Base-by-base conservation (phyloP, 305 asterid species). In the Petunia hybrid region DNA sequence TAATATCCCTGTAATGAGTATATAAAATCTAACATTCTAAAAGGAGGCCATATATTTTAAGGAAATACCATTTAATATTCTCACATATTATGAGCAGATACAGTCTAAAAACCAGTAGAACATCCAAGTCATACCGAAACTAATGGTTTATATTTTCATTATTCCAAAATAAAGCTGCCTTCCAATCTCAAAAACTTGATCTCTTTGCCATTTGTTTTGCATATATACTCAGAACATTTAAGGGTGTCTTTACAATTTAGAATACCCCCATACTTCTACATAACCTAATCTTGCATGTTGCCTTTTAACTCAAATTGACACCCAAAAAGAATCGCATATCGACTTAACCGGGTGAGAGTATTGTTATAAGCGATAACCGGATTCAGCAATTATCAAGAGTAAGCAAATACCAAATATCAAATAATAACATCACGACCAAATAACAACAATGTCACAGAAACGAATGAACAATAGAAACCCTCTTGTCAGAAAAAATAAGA, bases 341-440 rank as follows among this genome's bases (percentile, higher is more conserved):
- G 2, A 13, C 40, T 51, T 22, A 73, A 73, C 8, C 2, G 45
- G 35, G 36, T 6, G 38, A 73, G 36, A 73, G 13, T 51, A 73
- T 36, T 36, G 46, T 36, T 22, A 73, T 51, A 56, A 73, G 63
- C 36, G 46, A 38, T 36, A 36, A 13, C 46, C 46, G 1, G 78
- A 51, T 73, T 62, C 64, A 73, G 63, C 43, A 74, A 51, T 53
- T 43, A 74, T 74, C 48, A 74, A 51, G 46, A 53, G 78, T 53
- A 51, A 7, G 9, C 7, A 6, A 74, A 9, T 22, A 69, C 4
- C 16, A 22, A 69, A 38, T 38, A 74, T 51, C 64, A 74, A 51
- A 74, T 6, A 36, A 12, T 6, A 74, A 46, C 48, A 74, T 74
- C 78, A 51, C 51, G 13, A 53, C 8, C 64, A 74, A 74, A 35